A percentile compares a stretch with the other conserved stretches of the same genome.
Evolutionary conservation across 2,329 filamentous ascomycete species (phyloP).

Genomic region (Fusarium humuli): DNA sequence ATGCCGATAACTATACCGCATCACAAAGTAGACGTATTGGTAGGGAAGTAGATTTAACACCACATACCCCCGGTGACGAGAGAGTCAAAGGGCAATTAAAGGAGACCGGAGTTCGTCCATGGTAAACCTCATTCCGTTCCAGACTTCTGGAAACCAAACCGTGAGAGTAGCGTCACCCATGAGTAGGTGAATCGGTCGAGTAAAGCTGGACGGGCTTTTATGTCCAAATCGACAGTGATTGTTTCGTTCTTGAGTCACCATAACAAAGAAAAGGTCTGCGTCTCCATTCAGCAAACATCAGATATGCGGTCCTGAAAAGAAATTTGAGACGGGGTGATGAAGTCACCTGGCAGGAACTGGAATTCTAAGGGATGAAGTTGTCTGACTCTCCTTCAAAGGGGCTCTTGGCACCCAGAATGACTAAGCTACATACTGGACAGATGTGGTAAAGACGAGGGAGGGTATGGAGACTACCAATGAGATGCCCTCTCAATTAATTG

Average conservation of each 20-base stretch:
- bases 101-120: not conserved
- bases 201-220: not conserved
- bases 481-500: not conserved
- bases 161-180: not conserved
- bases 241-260: not conserved
- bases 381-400: conserved; percentile 39
- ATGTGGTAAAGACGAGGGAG: not conserved
- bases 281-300: not conserved
- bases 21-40: not conserved
- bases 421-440: conserved; percentile 27
- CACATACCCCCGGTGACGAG: not conserved
- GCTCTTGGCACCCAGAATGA: conserved; percentile 27
- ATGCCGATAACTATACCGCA: conserved; percentile 13
- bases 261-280: not conserved
- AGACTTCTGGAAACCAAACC: conserved; percentile 12
- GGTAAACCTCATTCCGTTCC: conserved; percentile 4
- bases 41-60: not conserved
- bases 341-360: conserved; percentile 34
- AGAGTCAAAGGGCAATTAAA: not conserved
- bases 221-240: not conserved
- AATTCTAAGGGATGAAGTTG: conserved; percentile 46
- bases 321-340: conserved; percentile 20
- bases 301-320: not conserved
- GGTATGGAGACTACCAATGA: conserved; percentile 1
- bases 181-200: not conserved